Conservation (phyloP, 2,329 filamentous ascomycete species). For the Arachnopeziza araneosa region DNA sequence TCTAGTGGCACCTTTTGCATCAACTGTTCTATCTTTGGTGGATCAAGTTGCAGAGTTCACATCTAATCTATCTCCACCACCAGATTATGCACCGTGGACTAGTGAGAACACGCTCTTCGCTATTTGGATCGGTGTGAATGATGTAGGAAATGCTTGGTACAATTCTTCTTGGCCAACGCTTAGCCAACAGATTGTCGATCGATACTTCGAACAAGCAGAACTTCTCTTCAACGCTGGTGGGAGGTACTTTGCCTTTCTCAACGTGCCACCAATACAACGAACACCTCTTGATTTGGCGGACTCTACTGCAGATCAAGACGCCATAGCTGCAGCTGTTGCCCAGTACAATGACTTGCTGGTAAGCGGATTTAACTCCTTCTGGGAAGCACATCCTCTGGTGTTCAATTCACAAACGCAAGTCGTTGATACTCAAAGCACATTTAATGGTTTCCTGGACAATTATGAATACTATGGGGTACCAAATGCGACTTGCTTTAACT, state of each 20-base stretch:
- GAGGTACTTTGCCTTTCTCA: slow-evolving; percentile 43
- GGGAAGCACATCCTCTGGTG: neutral
- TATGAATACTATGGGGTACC: slow-evolving; percentile 11
- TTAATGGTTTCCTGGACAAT: slow-evolving; percentile 3
- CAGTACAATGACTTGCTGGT: slow-evolving; percentile 5
- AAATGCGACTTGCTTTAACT: slow-evolving; percentile 15
- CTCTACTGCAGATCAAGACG: neutral
- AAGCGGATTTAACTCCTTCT: slow-evolving; percentile 1
- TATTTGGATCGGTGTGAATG: slow-evolving; percentile 49
- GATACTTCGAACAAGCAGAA: slow-evolving; percentile 39
- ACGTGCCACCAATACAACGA: slow-evolving; percentile 35
- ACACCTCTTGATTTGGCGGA: slow-evolving; percentile 6
- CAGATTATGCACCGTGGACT: slow-evolving; percentile 34
- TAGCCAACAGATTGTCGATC: slow-evolving; percentile 35
- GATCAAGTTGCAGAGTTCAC: slow-evolving; percentile 35
- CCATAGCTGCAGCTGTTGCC: neutral
- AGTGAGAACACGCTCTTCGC: slow-evolving; percentile 38
- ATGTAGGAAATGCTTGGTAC: slow-evolving; percentile 42
- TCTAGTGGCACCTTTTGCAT: slow-evolving; percentile 23
- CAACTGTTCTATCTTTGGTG: slow-evolving; percentile 29
- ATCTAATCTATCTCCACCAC: slow-evolving; percentile 30
- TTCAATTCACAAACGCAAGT: neutral
- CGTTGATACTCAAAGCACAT: neutral
- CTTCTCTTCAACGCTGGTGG: slow-evolving; percentile 41
- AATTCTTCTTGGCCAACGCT: slow-evolving; percentile 27